Evolutionary conservation across 176 grass and related monocot genomes (phyloP).

Genomic region (Hordeum marinum): DNA sequence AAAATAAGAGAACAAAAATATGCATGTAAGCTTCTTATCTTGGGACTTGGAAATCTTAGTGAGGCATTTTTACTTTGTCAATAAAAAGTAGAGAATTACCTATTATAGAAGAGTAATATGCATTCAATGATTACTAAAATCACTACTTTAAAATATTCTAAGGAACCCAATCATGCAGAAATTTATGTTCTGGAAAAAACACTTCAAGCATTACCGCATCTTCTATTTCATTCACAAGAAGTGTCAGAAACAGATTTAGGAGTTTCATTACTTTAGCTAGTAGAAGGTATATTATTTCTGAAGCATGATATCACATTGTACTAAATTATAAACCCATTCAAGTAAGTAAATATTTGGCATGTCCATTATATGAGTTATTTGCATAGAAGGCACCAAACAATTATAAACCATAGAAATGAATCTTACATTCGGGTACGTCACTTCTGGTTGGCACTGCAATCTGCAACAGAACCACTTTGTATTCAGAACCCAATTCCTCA

Average conservation of each 20-base stretch:
- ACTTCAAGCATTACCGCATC: background rate
- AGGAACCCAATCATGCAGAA: background rate
- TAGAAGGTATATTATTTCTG: background rate
- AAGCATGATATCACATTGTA: no score
- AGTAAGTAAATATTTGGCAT: background rate
- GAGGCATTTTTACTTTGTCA: no score
- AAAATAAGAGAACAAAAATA: background rate
- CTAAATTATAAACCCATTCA: background rate
- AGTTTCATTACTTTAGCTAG: background rate
- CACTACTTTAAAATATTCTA: background rate
- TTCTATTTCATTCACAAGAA: background rate
- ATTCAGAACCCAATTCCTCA: constrained; percentile 2
- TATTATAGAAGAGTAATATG: background rate
- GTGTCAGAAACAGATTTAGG: background rate
- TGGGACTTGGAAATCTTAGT: background rate
- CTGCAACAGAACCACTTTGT: constrained; percentile 81
- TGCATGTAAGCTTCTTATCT: background rate
- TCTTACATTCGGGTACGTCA: constrained; percentile 93
- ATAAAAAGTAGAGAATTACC: background rate
- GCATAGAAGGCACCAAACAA: background rate
- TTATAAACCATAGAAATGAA: constrained; percentile 6
- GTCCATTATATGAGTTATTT: background rate
- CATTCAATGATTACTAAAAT: background rate
- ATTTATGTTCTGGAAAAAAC: background rate
- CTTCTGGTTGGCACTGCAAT: constrained; percentile 96